A percentile compares a stretch with the other conserved stretches of the same genome.
Evolutionary conservation across 768 basidiomycete genomes (phyloP).

Genomic region (Paxillus involutus): DNA sequence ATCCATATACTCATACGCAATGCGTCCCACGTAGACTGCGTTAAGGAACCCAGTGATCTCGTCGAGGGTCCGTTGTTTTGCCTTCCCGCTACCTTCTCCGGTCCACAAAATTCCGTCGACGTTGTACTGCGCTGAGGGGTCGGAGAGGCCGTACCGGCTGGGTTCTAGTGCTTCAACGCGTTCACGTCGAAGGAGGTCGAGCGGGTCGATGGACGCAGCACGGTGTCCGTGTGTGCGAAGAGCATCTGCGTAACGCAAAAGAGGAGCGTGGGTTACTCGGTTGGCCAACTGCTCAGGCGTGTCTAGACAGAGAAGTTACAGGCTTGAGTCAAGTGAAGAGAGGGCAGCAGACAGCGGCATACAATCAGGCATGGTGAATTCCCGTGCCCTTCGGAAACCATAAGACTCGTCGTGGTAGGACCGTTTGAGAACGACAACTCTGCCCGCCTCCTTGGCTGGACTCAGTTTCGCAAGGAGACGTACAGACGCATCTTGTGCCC

Average conservation of each 20-base stretch:
- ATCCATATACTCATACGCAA: slow-evolving; percentile 94
- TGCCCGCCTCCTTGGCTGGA: slow-evolving; percentile 4
- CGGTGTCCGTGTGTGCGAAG: slow-evolving; percentile 85
- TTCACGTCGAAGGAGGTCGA: slow-evolving; percentile 85
- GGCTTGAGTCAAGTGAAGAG: neutral
- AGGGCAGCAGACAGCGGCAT: slow-evolving; percentile 25
- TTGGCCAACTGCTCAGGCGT: slow-evolving; percentile 65
- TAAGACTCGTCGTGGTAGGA: slow-evolving; percentile 79
- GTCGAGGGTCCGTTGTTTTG: slow-evolving; percentile 61
- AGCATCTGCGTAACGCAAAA: slow-evolving; percentile 87
- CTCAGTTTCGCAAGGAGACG: slow-evolving; percentile 10
- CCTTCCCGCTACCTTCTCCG: slow-evolving; percentile 21
- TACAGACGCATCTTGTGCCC: slow-evolving; percentile 11
- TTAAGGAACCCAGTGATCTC: slow-evolving; percentile 73
- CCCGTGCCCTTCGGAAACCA: slow-evolving; percentile 66
- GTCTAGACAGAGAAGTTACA: slow-evolving; percentile 39
- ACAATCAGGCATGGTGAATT: slow-evolving; percentile 74
- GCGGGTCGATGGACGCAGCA: slow-evolving; percentile 82
- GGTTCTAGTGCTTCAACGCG: slow-evolving; percentile 77
- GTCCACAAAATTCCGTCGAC: slow-evolving; percentile 86
- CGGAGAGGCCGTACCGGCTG: slow-evolving; percentile 68
- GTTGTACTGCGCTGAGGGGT: slow-evolving; percentile 56
- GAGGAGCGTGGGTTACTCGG: slow-evolving; percentile 68
- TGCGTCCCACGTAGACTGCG: slow-evolving; percentile 75
- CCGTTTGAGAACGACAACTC: slow-evolving; percentile 26